phyloP scores from a whole-genome alignment of 116 monocot genomes.

The Trichopus zeylanicus region DNA sequence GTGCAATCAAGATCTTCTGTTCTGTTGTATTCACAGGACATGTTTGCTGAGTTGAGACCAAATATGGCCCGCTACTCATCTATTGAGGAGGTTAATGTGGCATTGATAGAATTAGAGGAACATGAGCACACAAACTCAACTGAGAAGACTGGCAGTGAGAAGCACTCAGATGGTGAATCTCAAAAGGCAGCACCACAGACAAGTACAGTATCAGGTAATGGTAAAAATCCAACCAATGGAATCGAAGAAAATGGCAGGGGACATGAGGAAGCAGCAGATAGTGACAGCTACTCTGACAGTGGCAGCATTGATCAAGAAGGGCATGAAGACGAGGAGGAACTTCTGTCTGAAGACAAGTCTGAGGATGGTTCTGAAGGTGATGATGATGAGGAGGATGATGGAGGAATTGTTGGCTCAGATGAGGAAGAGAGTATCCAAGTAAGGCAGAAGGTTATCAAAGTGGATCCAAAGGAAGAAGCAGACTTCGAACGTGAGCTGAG shows the following conservation, averaged over 20 bases:
- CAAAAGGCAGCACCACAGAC: conserved; percentile 19
- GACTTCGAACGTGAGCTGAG: conserved; percentile 86
- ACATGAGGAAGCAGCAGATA: conserved; percentile 56
- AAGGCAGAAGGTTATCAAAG: conserved; percentile 51
- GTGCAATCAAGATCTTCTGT: neutral
- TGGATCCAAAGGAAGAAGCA: conserved; percentile 82
- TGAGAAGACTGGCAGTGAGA: conserved; percentile 43
- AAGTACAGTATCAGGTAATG: conserved; percentile 21
- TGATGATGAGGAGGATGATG: conserved; percentile 61
- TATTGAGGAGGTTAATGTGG: conserved; percentile 73
- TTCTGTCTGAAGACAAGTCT: conserved; percentile 52
- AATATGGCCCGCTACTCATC: conserved; percentile 72
- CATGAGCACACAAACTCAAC: conserved; percentile 27
- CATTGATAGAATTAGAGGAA: conserved; percentile 73
- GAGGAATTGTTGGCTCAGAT: conserved; percentile 45
- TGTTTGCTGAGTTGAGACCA: conserved; percentile 82
- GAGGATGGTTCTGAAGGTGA: conserved; percentile 67
- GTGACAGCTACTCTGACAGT: conserved; percentile 85
- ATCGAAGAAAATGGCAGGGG: conserved; percentile 42
- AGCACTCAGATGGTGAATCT: conserved; percentile 58
- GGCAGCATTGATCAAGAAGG: conserved; percentile 66
- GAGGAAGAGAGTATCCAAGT: conserved; percentile 80
- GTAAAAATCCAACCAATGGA: conserved; percentile 28
- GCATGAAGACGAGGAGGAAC: conserved; percentile 65
- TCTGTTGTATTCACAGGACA: conserved; percentile 46